Base-by-base conservation (phyloP, 2,329 filamentous ascomycete genomes). In the Phyllosticta capitalensis region DNA sequence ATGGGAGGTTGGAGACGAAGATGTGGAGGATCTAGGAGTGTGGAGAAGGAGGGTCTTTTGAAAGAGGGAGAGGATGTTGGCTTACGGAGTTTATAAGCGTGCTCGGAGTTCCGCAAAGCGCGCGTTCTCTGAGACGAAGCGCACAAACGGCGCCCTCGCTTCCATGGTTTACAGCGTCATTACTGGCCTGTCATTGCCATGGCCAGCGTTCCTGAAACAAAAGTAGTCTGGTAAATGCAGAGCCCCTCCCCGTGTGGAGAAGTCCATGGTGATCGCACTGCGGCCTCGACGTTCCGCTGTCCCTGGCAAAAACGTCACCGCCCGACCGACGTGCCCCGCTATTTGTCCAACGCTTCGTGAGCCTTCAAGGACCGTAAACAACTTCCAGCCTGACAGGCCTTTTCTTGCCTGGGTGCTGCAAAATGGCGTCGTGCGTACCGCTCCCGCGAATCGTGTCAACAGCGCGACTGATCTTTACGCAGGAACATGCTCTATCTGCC, bases 401-500 rank as follows among this genome's bases (percentile, higher is more conserved):
- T 45, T 4, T n/a, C 38, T n/a, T 45, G 38, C 38, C 38, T n/a
- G 5, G n/a, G n/a, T 14, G 2, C 38, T n/a, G 38, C 38, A 45
- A n/a, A 45, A 67, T 67, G 66, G 58, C 65, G 54, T 67, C 66
- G 66, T 67, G 58, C 49, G 65, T 61, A 59, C 48, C 28, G 20
- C 19, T 33, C 45, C 45, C 45, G 21, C 22, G 45, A 24, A 48
- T 33, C 21, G 14, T 21, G 17, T 26, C 19, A 9, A 45, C 21
- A 19, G 4, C 21, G n/a, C 14, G 45, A 54, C 56, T 59, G 56
- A 60, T 49, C 48, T 21, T 33, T 45, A 22, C 20, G 19, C 49
- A 76, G 74, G 57, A 87, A 85, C 71, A 84, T 89, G 64, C 82
- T 95, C 59, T 84, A 86, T 71, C 80, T 96, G 63, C 92, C 92